Evolutionary conservation across 2,329 filamentous ascomycete species (phyloP), one percentile per base, ranked within the genome.

Genomic region (Aspergillus sp.): DNA sequence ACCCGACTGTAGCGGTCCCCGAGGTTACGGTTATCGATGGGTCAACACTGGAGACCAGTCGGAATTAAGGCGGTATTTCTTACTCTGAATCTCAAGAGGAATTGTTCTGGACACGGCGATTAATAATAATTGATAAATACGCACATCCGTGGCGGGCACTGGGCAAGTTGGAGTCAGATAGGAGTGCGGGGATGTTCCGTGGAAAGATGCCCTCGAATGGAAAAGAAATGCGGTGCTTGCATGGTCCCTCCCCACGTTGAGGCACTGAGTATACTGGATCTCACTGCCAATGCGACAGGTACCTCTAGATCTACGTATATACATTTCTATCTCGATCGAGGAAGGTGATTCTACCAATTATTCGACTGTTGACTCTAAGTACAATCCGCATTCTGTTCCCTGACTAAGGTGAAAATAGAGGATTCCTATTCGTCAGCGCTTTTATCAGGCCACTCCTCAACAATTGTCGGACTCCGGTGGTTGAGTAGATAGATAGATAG

Each of bases 401-500:
- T 68, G 66, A 67, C 68, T 69, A 67, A 72, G 66, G 57, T 57
- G 47, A 56, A 59, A 72, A 72, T 74, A 71, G 68, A 67, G 59
- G 56, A 48, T 53, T 61, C 64, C 73, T 66, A 73, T 74, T 73
- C 59, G 64, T 28, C 46, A 38, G 53, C 5, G 9, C 56, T 48
- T 50, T 60, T 63, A 64, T 67, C 65, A 64, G 65, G 65, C 65
- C 65, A 67, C 63, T 59, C 54, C 54, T 60, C 41, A 23, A 49
- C 34, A 38, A 41, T 17, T 11, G 34, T 41, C 34, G 19, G 38
- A 48, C 19, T n/a, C 15, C 3, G n/a, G 46, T 13, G 34, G 38
- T 30, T 15, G 50, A 47, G 9, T 22, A 19, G 13, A 13, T 28
- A 28, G 4, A 28, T 4, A 28, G 25, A 28, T 28, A 23, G 41